These are phyloP conservation scores for Simmondsia chinensis DNA, from an alignment of 148 eudicot genomes.

Conservation along the genomic window DNA sequence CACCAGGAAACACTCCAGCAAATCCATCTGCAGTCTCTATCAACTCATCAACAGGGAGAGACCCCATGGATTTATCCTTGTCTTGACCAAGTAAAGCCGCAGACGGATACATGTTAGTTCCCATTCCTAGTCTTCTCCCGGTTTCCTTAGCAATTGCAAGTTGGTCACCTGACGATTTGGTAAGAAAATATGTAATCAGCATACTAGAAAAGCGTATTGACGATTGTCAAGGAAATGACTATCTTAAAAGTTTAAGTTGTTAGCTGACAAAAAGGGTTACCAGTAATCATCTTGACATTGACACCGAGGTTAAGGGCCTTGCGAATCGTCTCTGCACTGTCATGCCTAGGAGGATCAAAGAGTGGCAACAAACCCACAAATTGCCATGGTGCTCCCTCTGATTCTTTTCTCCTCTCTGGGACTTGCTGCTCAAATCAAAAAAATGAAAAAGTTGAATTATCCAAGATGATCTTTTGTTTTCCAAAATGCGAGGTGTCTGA, in stretches of 20 bases:
- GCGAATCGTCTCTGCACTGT: constrained; percentile 89
- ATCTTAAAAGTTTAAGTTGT: not conserved
- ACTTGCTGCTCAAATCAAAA: constrained; percentile 42
- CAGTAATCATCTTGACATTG: constrained; percentile 94
- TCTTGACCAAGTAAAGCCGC: constrained; percentile 68
- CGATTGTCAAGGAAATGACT: not conserved
- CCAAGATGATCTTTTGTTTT: not conserved
- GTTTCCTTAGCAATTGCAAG: constrained; percentile 97
- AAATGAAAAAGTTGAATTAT: no score
- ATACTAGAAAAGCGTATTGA: not conserved
- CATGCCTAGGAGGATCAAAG: constrained; percentile 95
- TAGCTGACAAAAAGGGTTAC: constrained; percentile 23
- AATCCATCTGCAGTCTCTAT: constrained; percentile 96
- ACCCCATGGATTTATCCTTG: constrained; percentile 61
- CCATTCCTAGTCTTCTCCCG: constrained; percentile 95
- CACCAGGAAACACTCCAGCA: constrained; percentile 94
- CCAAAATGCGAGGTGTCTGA: no score
- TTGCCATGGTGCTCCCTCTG: constrained; percentile 83
- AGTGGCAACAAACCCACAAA: constrained; percentile 81
- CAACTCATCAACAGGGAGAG: constrained; percentile 73
- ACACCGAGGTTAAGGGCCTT: constrained; percentile 91
- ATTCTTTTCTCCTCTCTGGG: constrained; percentile 72
- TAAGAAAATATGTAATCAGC: not conserved
- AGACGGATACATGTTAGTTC: constrained; percentile 95
- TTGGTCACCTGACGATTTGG: constrained; percentile 55